Base-by-base conservation (phyloP, 2,329 filamentous ascomycete genomes). In the Aspergillus eucalypticola region DNA sequence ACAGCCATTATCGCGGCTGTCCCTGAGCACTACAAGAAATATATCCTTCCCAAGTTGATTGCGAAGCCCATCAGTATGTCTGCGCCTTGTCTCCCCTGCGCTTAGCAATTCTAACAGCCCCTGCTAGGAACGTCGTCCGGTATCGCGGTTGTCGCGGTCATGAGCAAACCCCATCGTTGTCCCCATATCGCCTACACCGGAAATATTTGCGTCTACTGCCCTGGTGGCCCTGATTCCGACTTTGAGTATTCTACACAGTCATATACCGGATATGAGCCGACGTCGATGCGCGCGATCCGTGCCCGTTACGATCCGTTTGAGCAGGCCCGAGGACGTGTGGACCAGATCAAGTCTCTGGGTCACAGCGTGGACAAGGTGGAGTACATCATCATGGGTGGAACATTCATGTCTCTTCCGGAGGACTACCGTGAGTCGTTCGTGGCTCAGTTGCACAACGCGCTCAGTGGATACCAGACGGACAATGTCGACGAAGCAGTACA, bases 1-100 rank as follows among this genome's bases (percentile, higher is more conserved):
- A 98, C 94, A 8, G 94, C 95, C 61, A 99, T 99, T 73, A 98
- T 99, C 73, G 92, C 95, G 57, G 95, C 95, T 8, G 94, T 99
- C 38, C 96, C 96, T n/a, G 95, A 99, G 75, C 93, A 98, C 76
- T 97, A 98, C 81, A 99, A 98, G 83, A 99, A 98, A 81, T 98
- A 98, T 72, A 97, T 99, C 63, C 79, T 98, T 63, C 95, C 93
- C 19, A 96, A 96, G 79, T 82, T 99, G 64, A 92, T 99, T 69
- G 95, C 96, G 25, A 99, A 99, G 78, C 95, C 95, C 1, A 98
- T 99, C 61, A 85, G 91, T 90, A 83, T 70, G 84, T 80, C 13
- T 21, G 49, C 21, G 19, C 10, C 10, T 39, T 23, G 39, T 8
- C 10, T 53, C 32, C 8, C 15, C 48, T 23, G 17, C 23, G 39